Evolutionary conservation across 1,284 basidiomycete species (phyloP).

Genomic region (Trichosporon sp.): DNA sequence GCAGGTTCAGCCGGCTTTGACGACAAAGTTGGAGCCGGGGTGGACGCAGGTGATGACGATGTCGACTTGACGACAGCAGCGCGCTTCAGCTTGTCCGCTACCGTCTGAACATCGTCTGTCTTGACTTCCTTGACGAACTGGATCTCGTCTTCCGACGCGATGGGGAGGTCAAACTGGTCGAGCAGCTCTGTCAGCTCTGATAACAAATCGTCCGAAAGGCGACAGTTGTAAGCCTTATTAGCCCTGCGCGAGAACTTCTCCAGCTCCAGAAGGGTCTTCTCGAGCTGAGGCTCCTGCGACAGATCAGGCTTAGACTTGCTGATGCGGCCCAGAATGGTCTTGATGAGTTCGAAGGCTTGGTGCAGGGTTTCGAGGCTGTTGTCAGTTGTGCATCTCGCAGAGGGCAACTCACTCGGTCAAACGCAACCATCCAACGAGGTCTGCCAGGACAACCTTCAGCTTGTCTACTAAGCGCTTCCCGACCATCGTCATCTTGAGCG

Average conservation of each 20-base stretch:
- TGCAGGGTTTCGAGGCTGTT: slow-evolving; percentile 69
- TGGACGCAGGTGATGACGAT: slow-evolving; percentile 3
- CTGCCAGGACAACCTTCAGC: slow-evolving; percentile 69
- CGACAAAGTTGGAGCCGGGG: neutral
- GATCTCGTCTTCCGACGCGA: slow-evolving; percentile 43
- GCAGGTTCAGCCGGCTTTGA: neutral
- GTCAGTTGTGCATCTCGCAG: neutral
- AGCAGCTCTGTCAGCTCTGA: slow-evolving; percentile 48
- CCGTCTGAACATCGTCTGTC: neutral
- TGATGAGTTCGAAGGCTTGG: slow-evolving; percentile 76
- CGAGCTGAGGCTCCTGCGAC: slow-evolving; percentile 25
- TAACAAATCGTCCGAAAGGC: slow-evolving; percentile 45
- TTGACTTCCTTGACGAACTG: slow-evolving; percentile 28
- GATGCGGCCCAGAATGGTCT: slow-evolving; percentile 63
- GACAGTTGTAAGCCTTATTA: slow-evolving; percentile 38
- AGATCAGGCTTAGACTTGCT: slow-evolving; percentile 31
- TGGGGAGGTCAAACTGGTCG: slow-evolving; percentile 33
- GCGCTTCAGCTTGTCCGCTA: slow-evolving; percentile 1
- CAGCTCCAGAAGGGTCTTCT: slow-evolving; percentile 37
- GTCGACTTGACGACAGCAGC: neutral
- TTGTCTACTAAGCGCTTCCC: slow-evolving; percentile 70
- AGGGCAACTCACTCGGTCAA: slow-evolving; percentile 62
- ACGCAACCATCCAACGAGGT: slow-evolving; percentile 78
- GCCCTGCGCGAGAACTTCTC: slow-evolving; percentile 47
- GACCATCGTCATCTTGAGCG: slow-evolving; percentile 46